Base-by-base conservation (phyloP, 805 yeast genomes). In the Metschnikowia drakensbergensis region DNA sequence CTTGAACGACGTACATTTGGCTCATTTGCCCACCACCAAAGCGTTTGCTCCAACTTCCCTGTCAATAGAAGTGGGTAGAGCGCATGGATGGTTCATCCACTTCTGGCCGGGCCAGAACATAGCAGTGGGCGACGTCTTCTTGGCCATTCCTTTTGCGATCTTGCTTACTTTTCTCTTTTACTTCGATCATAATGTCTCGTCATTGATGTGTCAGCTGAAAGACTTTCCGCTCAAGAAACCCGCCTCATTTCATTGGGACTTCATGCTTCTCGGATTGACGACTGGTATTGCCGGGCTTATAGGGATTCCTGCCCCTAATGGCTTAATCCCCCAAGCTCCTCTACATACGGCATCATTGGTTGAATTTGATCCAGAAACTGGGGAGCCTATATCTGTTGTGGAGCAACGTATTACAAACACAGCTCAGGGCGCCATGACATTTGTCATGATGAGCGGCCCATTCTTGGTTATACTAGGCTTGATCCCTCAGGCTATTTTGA, bases 321-420 rank as follows among this genome's bases (percentile, higher is more conserved):
- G 99, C 0, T 72, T 92, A 30, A 92, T 92, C 38, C 99, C 99
- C 1, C 99, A 92, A 65, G 98, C 99, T 0, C 98, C 98, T 2
- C 63, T 94, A 32, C 99, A 92, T 58, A 90, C 98, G 0, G 79
- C 77, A 37, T 81, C 96, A 0, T 67, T 92, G 29, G 77, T 88
- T 37, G 82, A 86, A 10, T 75, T 75, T 53, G 75, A 76, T 45
- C 62, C 63, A 51, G 46, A 56, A 30, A 53, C 65, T 4, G 75
- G 74, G 1, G 50, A 59, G 44, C 72, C 79, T 1, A 61, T 71
- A 1, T 66, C 79, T 3, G 90, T 91, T 7, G 96, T 94, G 3
- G 99, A 92, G 61, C 99, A 92, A 63, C 67, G 99, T 38, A 72
- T 90, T 45, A 84, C 95, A 2, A 94, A 94, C 60, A 81, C 89